Evolutionary conservation across 176 grass and related monocot species (phyloP), one percentile per base, ranked within the genome.

Genomic region (Coix lacrymajobi): DNA sequence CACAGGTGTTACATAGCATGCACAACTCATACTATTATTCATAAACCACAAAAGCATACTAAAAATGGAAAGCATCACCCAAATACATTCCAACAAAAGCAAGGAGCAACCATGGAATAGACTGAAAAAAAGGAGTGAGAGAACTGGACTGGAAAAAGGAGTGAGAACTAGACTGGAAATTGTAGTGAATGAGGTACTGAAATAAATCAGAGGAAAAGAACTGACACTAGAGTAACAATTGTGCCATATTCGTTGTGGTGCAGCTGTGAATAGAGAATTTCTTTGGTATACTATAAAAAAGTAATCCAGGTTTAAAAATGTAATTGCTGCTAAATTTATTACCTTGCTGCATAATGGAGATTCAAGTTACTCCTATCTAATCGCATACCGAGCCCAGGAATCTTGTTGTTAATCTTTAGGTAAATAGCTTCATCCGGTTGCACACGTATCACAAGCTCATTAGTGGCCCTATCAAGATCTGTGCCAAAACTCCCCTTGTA

Each of bases 331-430:
- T 63, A 73, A 76, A 64, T 33, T 90, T 70, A 75, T 73, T 85
- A 97, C 94, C 90, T 97, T 80, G 95, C 88, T 77, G 95, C 88
- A 85, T 97, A 97, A 65, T 91, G 95, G 63, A 97, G 92, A 89
- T 97, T 97, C 78, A 97, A 88, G 63, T 97, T 94, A 61, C 95
- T 97, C 77, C 95, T 85, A 85, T 97, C 95, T 48, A 97, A 60
- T 79, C 84, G 89, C 95, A 97, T 97, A 36, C 92, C 86, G 1
- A 97, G 90, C 38, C 95, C 95, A 79, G 95, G 95, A 79, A 97
- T 81, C 80, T 97, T 97, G 84, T 94, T 97, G 75, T 97, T 97
- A 81, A 97, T 97, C 78, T 97, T 97, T 32, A 97, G 81, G 70
- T 97, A 97, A 44, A 97, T 94, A 57, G 88, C 90, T 77, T 97